Evolutionary conservation across 1,139 yeast genomes (phyloP), one percentile per base, ranked within the genome.

Genomic region (Taiozyma sp.): DNA sequence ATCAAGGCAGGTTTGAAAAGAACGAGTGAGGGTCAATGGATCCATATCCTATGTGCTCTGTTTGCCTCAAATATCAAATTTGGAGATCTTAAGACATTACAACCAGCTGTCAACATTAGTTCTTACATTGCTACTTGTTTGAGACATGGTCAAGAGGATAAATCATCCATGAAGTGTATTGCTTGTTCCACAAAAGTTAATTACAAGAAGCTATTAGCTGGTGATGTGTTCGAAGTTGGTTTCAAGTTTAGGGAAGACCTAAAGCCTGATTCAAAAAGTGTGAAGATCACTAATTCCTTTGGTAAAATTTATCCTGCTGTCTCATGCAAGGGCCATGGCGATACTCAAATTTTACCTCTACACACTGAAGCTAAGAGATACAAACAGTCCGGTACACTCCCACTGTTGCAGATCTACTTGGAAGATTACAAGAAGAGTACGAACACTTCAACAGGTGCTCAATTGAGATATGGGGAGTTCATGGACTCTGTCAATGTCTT

Each of bases 21-120:
- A n/a, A 83, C 96, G 0, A 61, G 66, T 16, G 81, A 78, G 36
- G 87, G 89, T 2, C 74, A 75, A 53, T 92, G 98, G 98, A 84
- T 86, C 41, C 98, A 92, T 70, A 72, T 87, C 8, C 58, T 81
- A 6, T 92, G 99, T 68, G 86, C 95, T 0, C 52, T 88, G 0
- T 84, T 84, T 65, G 72, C 68, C 14, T 68, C 73, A 0, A 70
- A 66, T 24, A 65, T 77, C 14, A 66, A 65, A 24, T 80, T 77
- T 62, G 80, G 75, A 0, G 69, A 74, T 53, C 53, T 73, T 0
- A 54, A 59, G 1, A 52, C 65, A 2, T 53, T 80, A 51, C 83
- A 81, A 52, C 84, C 84, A 0, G 67, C 79, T 3, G 47, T 59
- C 22, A 72, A 74, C 9, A 51, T 57, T 10, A 54, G 51, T 9